phyloP scores from a whole-genome alignment of 2,329 filamentous ascomycete species.

The Furcasterigmium furcatum region DNA sequence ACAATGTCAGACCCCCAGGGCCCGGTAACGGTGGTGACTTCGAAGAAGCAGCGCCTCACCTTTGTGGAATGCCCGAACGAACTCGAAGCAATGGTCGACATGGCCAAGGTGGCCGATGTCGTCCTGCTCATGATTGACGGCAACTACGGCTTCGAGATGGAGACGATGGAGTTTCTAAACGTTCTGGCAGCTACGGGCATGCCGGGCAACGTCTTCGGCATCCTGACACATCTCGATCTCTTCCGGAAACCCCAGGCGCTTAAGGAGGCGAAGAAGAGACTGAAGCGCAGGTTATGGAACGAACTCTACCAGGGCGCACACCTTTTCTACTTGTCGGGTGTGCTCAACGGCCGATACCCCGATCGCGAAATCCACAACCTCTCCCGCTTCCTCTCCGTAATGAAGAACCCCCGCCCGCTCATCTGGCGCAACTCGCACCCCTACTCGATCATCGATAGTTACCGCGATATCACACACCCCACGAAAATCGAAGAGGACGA shows the following conservation, averaged over 20 bases:
- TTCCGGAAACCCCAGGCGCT: constrained; percentile 92
- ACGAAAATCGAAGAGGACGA: constrained; percentile 84
- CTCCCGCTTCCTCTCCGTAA: constrained; percentile 91
- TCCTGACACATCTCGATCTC: constrained; percentile 91
- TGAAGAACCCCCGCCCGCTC: constrained; percentile 98
- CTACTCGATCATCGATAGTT: constrained; percentile 89
- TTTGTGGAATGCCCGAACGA: constrained; percentile 98
- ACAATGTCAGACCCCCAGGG: constrained; percentile 86
- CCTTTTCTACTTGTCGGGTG: constrained; percentile 92
- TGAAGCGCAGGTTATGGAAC: constrained; percentile 96
- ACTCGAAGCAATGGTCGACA: constrained; percentile 92
- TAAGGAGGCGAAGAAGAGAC: constrained; percentile 89
- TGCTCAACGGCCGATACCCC: constrained; percentile 94
- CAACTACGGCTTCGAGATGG: constrained; percentile 99
- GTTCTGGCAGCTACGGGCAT: constrained; percentile 91
- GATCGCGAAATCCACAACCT: constrained; percentile 96
- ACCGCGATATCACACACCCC: constrained; percentile 91
- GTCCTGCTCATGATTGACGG: constrained; percentile 97
- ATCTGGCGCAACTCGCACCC: constrained; percentile 96
- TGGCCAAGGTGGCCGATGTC: constrained; percentile 96
- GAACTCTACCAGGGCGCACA: constrained; percentile 97
- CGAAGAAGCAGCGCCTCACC: constrained; percentile 90
- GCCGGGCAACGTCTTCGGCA: constrained; percentile 97
- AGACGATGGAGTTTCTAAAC: constrained; percentile 99
- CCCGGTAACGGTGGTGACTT: constrained; percentile 93